Evolutionary conservation across 441 rosid genomes (phyloP), one percentile per base, ranked within the genome.

Genomic region (Corymbia citriodora): DNA sequence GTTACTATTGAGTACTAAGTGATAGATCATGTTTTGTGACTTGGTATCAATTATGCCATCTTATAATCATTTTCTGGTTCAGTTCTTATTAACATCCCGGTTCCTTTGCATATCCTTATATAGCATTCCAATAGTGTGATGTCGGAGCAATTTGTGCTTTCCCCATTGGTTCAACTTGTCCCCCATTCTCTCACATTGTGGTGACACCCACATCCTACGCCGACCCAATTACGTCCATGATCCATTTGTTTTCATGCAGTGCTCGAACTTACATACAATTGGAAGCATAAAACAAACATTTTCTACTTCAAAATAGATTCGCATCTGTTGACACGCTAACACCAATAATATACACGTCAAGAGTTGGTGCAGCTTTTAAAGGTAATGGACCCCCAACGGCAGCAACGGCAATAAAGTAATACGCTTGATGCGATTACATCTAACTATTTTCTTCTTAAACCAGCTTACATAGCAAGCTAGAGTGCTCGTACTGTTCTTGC

Each of bases 401-500:
- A 36, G 0, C 48, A 36, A 36, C 7, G 10, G 40, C 3, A 7
- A 40, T 74, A 21, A 74, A 36, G 16, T 36, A n/a, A 15, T 2
- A n/a, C 1, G 0, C 15, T 65, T 65, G 5, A 65, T 65, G 1
- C 5, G 5, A n/a, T n/a, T 15, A 65, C 10, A 14, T n/a, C 11
- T 65, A 65, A 65, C n/a, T 65, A 4, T 10, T 23, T 65, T 3
- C n/a, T 27, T 65, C n/a, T n/a, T 2, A 27, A 65, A 65, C 5
- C 16, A n/a, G 33, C 74, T 65, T 15, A 65, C 72, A n/a, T 2
- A 4, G 14, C 19, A 14, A 65, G 10, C 4, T 10, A n/a, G 36
- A 31, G 10, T n/a, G 19, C 31, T 14, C 27, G 31, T 16, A 27
- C 9, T 1, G 0, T 13, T 15, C 33, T 29, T 27, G 4, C 2